phyloP scores from a whole-genome alignment of 352 stramenopile genomes.

The Poterioochromonas sp. region DNA sequence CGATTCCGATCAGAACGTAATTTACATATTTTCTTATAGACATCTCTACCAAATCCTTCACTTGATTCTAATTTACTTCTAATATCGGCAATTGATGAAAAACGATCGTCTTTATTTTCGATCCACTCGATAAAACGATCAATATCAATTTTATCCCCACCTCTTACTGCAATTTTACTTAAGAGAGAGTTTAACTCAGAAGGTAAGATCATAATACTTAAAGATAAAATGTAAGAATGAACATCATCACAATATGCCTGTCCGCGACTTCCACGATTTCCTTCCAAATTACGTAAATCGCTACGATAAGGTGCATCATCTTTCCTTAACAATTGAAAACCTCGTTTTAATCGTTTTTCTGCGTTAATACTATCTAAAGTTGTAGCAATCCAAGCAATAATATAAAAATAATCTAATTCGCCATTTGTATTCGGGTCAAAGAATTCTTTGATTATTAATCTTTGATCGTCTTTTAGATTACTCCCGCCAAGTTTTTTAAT shows the following conservation, averaged over 20 bases:
- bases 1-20: not conserved
- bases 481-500: not conserved
- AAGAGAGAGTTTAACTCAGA: not conserved
- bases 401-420: not conserved
- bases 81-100: not conserved
- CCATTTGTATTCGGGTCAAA: not conserved
- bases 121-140: not conserved
- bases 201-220: not conserved
- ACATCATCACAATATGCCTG: not conserved
- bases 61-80: too few relatives aligned
- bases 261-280: not conserved
- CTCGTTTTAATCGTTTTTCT: not conserved
- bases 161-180: not conserved
- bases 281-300: not conserved
- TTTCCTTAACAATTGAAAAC: not conserved
- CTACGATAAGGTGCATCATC: not conserved
- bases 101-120: not conserved
- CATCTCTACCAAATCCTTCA: not conserved
- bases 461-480: not conserved
- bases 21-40: conserved; percentile 1
- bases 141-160: not conserved
- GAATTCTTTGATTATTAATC: not conserved
- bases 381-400: not conserved
- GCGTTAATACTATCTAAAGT: not conserved
- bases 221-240: not conserved